phyloP scores from a whole-genome alignment of 2,329 filamentous ascomycete species.

The Hirsutella minnesotensis region DNA sequence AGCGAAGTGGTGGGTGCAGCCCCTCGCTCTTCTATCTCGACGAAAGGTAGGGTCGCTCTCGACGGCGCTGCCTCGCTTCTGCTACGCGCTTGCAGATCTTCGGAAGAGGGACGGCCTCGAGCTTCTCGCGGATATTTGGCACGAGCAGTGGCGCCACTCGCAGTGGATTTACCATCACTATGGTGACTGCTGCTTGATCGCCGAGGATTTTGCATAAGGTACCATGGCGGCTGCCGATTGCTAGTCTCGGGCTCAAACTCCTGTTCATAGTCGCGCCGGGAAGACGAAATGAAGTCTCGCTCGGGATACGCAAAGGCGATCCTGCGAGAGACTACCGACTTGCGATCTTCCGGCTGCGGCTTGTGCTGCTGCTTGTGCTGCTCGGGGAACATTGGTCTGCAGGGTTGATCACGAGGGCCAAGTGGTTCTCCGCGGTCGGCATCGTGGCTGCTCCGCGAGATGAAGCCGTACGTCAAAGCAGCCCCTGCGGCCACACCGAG shows the following conservation, averaged over 20 bases:
- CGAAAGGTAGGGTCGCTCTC: background rate
- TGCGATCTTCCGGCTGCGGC: slow-evolving; percentile 8
- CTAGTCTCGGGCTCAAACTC: background rate
- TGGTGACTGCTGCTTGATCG: background rate
- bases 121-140: background rate
- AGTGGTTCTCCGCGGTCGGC: slow-evolving; percentile 13
- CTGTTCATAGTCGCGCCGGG: background rate
- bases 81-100: background rate
- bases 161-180: background rate
- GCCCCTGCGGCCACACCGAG: slow-evolving; percentile 63
- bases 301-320: background rate
- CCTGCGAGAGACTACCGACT: background rate
- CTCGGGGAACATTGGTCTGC: background rate
- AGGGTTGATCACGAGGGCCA: background rate
- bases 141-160: background rate
- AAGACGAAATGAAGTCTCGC: background rate
- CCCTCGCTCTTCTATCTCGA: background rate
- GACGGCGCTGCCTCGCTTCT: background rate
- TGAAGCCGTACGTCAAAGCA: slow-evolving; percentile 57
- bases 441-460: slow-evolving; percentile 27
- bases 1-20: background rate
- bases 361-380: slow-evolving; percentile 8
- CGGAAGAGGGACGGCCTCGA: background rate
- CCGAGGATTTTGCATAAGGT: background rate
- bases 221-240: background rate